These are phyloP conservation scores for Trichoderma asperellum DNA, from an alignment of 2,329 filamentous ascomycete genomes.

Conservation along the genomic window DNA sequence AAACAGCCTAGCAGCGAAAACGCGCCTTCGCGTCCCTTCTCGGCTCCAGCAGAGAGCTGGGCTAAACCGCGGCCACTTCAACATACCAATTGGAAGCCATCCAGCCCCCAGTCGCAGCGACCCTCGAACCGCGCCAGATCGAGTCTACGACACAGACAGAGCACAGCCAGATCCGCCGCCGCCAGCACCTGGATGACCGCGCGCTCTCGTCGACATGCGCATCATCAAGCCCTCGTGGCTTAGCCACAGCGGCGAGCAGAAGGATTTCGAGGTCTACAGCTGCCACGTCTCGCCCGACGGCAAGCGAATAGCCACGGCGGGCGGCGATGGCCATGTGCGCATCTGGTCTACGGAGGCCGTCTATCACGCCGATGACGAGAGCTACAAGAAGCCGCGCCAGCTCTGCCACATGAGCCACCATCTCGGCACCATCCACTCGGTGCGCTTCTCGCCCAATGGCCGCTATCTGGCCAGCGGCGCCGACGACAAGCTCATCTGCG, in stretches of 20 bases:
- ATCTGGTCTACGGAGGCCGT: conserved; percentile 98
- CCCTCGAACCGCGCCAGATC: neutral
- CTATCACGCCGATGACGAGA: conserved; percentile 73
- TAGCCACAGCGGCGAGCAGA: conserved; percentile 94
- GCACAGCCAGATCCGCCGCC: neutral
- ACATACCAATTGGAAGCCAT: neutral
- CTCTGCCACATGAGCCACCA: conserved; percentile 98
- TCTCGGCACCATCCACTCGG: conserved; percentile 94
- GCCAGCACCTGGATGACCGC: conserved; percentile 26
- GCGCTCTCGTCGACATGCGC: conserved; percentile 60
- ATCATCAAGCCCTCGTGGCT: conserved; percentile 96
- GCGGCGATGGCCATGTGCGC: conserved; percentile 95
- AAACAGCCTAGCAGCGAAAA: conserved; percentile 17
- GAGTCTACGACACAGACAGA: neutral
- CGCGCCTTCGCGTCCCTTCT: conserved; percentile 23
- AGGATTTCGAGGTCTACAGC: conserved; percentile 98
- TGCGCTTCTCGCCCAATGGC: conserved; percentile 93
- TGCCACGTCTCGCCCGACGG: conserved; percentile 97
- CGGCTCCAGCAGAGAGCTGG: neutral
- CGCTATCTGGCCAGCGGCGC: conserved; percentile 95
- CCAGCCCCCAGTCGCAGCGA: neutral
- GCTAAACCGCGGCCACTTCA: neutral
- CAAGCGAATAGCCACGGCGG: conserved; percentile 86
- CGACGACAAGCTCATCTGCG: conserved; percentile 98
- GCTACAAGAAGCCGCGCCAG: conserved; percentile 81